Evolutionary conservation across 345 rosid genomes (phyloP).

Genomic region (Citrus mangshanensis): DNA sequence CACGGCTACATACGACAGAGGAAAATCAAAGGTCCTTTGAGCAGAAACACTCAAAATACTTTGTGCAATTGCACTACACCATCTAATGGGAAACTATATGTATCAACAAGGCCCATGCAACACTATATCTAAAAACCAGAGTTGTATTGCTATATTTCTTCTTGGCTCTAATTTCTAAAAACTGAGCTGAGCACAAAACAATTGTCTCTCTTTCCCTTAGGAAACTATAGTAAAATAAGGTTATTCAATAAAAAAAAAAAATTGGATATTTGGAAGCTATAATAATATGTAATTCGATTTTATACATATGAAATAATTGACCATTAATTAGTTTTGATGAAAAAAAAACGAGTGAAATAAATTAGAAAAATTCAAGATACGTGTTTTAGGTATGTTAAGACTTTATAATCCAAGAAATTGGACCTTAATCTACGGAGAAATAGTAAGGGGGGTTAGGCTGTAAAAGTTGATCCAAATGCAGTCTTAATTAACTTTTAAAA

Average conservation of each 20-base stretch:
- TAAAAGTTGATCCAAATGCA: conserved; percentile 6
- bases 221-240: no score
- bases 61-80: not conserved
- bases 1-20: conserved; percentile 22
- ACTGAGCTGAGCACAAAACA: no score
- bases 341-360: not conserved
- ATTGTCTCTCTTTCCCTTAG: no score
- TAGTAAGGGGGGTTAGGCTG: not conserved
- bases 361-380: not conserved
- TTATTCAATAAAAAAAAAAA: no score
- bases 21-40: not conserved
- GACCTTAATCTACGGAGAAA: not conserved
- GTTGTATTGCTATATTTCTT: no score
- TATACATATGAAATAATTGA: no score
- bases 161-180: no score
- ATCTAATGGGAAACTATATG: no score
- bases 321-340: not conserved
- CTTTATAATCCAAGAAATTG: not conserved
- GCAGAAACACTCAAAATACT: not conserved
- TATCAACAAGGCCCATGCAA: no score
- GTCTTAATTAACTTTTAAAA: not conserved
- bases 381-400: not conserved
- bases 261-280: no score
- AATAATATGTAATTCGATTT: no score
- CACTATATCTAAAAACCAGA: no score